A percentile compares a stretch with the other conserved stretches of the same genome.
phyloP scores from a whole-genome alignment of 352 stramenopile species.

The Porosira glacialis region DNA sequence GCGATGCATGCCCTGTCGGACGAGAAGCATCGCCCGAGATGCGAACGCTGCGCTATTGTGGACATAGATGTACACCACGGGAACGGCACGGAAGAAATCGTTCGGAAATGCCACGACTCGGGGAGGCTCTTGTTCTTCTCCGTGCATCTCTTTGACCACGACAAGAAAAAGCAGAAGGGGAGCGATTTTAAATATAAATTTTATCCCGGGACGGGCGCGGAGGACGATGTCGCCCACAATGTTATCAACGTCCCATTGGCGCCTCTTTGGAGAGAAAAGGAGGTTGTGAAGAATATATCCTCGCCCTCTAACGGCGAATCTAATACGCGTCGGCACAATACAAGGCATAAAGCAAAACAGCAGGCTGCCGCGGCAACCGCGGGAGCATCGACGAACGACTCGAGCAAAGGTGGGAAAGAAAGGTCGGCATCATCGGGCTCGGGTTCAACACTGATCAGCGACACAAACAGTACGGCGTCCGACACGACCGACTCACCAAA shows the following conservation, averaged over 20 bases:
- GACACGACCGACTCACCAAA: slow-evolving; percentile 33
- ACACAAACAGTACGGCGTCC: background rate
- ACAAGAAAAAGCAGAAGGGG: slow-evolving; percentile 48
- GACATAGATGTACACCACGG: slow-evolving; percentile 94
- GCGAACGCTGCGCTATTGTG: slow-evolving; percentile 89
- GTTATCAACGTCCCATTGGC: slow-evolving; percentile 85
- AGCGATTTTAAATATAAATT: slow-evolving; percentile 77
- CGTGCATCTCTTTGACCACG: slow-evolving; percentile 77
- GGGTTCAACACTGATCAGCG: slow-evolving; percentile 7
- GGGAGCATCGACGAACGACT: slow-evolving; percentile 17
- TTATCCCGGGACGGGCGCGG: slow-evolving; percentile 81
- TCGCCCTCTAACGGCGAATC: slow-evolving; percentile 23
- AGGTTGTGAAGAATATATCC: slow-evolving; percentile 47
- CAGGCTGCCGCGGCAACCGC: slow-evolving; percentile 1
- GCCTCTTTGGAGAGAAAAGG: slow-evolving; percentile 80
- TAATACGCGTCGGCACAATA: slow-evolving; percentile 28
- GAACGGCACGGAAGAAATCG: slow-evolving; percentile 91
- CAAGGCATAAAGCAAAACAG: slow-evolving; percentile 43
- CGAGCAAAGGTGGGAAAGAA: slow-evolving; percentile 16
- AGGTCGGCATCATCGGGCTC: slow-evolving; percentile 3
- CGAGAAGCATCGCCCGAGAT: slow-evolving; percentile 77
- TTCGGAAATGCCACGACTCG: slow-evolving; percentile 82
- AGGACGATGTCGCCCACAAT: slow-evolving; percentile 81
- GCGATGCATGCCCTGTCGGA: slow-evolving; percentile 87
- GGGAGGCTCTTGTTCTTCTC: slow-evolving; percentile 80